Evolutionary conservation across 2,329 filamentous ascomycete species (phyloP).

Genomic region (Amauroascus niger): DNA sequence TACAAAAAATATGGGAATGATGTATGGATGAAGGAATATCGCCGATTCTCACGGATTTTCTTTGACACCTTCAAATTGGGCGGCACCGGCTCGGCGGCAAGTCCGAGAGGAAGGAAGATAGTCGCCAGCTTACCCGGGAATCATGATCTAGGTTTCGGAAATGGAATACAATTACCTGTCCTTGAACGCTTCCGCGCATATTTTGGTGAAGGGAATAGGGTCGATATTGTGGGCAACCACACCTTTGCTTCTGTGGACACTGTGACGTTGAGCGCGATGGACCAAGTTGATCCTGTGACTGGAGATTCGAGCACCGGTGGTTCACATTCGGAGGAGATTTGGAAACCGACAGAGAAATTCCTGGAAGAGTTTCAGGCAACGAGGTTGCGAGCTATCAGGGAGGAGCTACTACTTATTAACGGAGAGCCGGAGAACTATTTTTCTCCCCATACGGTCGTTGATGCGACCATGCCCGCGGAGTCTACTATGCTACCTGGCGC

Average conservation of each 20-base stretch:
- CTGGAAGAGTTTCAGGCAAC: constrained; percentile 54
- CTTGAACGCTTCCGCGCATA: constrained; percentile 74
- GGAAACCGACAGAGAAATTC: constrained; percentile 66
- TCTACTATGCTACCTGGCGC: constrained; percentile 9
- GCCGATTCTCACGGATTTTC: constrained; percentile 78
- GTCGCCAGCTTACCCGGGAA: constrained; percentile 85
- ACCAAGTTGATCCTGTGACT: constrained; percentile 43
- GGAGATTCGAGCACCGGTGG: constrained; percentile 40
- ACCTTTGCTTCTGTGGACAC: constrained; percentile 87
- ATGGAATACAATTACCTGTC: constrained; percentile 69
- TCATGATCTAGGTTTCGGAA: constrained; percentile 86
- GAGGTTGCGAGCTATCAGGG: constrained; percentile 58
- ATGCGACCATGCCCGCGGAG: constrained; percentile 41
- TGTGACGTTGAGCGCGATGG: constrained; percentile 72
- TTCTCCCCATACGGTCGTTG: constrained; percentile 52
- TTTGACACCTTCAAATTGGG: constrained; percentile 57
- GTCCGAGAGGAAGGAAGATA: constrained; percentile 62
- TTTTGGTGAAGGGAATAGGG: constrained; percentile 83
- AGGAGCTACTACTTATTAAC: constrained; percentile 57
- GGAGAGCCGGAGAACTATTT: constrained; percentile 49
- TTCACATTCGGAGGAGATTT: constrained; percentile 53
- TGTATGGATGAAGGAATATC: constrained; percentile 82
- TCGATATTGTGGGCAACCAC: constrained; percentile 89
- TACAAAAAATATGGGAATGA: constrained; percentile 65
- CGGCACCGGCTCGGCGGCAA: constrained; percentile 45